A percentile compares a stretch with the other conserved stretches of the same genome.
These are phyloP conservation scores for Alternaria arborescens DNA, from an alignment of 2,329 filamentous ascomycete species.

Conservation along the genomic window DNA sequence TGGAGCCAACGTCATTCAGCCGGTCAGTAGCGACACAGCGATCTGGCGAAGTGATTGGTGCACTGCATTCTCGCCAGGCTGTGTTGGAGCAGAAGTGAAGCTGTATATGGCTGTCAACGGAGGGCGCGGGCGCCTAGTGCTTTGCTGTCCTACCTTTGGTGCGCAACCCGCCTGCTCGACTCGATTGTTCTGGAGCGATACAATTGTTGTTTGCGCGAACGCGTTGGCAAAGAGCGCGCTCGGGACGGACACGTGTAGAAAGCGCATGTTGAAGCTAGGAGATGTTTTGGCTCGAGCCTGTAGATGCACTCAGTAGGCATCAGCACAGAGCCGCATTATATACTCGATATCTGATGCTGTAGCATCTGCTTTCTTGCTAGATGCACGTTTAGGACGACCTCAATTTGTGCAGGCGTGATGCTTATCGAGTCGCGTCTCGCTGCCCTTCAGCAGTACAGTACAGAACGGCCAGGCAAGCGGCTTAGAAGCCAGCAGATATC, in stretches of 20 bases:
- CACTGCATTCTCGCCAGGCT: slow-evolving; percentile 10
- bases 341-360: neutral
- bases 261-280: slow-evolving; percentile 6
- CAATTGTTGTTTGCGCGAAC: slow-evolving; percentile 11
- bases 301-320: neutral
- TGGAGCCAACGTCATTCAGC: slow-evolving; percentile 16
- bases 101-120: slow-evolving; percentile 5
- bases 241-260: neutral
- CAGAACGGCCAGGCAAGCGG: too few species aligned
- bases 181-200: slow-evolving; percentile 13
- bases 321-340: slow-evolving; percentile 1
- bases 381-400: neutral
- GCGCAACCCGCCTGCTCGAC: slow-evolving; percentile 12
- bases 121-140: neutral
- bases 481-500: too few species aligned
- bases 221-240: slow-evolving; percentile 6
- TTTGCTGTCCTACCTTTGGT: slow-evolving; percentile 16
- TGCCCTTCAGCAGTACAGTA: neutral
- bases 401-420: slow-evolving; percentile 4
- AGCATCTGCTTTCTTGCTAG: neutral
- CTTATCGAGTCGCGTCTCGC: neutral
- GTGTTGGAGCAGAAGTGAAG: slow-evolving; percentile 14
- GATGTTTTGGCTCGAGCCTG: neutral
- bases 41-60: slow-evolving; percentile 12
- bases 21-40: slow-evolving; percentile 12